phyloP scores from a whole-genome alignment of 139 green algal species.

The Picochlorum sp. region DNA sequence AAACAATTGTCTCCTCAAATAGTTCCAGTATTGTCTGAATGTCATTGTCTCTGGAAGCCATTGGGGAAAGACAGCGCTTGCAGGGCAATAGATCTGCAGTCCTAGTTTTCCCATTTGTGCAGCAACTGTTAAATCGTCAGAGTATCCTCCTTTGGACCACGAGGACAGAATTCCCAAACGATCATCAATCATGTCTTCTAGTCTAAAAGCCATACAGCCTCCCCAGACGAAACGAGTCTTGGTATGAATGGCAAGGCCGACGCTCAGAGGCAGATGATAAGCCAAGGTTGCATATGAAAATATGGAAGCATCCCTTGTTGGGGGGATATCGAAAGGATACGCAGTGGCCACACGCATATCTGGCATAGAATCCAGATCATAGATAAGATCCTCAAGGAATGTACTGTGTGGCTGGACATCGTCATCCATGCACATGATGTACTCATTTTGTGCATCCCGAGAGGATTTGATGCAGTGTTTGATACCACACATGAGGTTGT shows the following conservation, averaged over 20 bases:
- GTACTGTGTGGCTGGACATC: constrained; percentile 73
- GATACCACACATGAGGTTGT: constrained; percentile 53
- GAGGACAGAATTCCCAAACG: constrained; percentile 46
- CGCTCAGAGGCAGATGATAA: constrained; percentile 78
- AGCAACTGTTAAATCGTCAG: constrained; percentile 82
- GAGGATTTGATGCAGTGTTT: constrained; percentile 2
- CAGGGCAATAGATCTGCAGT: constrained; percentile 54
- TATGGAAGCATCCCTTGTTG: constrained; percentile 23
- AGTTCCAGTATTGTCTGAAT: constrained; percentile 73
- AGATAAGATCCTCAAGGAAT: constrained; percentile 51
- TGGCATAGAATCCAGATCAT: constrained; percentile 47
- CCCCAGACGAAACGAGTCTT: constrained; percentile 75
- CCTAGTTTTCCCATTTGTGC: constrained; percentile 40
- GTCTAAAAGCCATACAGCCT: constrained; percentile 81
- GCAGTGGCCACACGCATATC: constrained; percentile 65
- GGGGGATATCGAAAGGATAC: constrained; percentile 81
- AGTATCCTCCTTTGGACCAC: constrained; percentile 75
- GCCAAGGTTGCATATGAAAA: constrained; percentile 42
- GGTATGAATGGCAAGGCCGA: constrained; percentile 52
- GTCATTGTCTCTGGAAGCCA: constrained; percentile 28
- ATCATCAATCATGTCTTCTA: constrained; percentile 28
- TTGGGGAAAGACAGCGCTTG: constrained; percentile 66
- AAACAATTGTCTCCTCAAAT: constrained; percentile 83
- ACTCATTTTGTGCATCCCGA: constrained; percentile 27
- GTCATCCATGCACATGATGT: constrained; percentile 86